Evolutionary conservation across 2,329 filamentous ascomycete species (phyloP).

Genomic region (Trichophyton mentagrophytes): DNA sequence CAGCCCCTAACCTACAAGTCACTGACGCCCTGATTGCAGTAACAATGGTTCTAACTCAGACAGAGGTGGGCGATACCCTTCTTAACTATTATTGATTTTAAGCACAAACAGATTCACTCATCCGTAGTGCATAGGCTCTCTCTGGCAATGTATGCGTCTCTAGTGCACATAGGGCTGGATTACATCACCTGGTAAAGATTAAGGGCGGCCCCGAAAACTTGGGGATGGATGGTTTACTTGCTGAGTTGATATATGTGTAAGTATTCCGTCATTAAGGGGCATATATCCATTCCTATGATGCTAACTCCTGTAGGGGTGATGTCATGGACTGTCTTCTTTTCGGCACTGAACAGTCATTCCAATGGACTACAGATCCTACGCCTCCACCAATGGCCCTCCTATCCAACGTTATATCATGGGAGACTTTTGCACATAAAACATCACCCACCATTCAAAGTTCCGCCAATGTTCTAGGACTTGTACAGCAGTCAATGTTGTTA

Average conservation of each 20-base stretch:
- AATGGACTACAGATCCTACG: background rate
- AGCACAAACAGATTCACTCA: background rate
- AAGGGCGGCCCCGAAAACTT: constrained; percentile 5
- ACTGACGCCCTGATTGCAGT: constrained; percentile 6
- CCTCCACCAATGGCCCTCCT: background rate
- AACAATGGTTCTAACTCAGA: constrained; percentile 7
- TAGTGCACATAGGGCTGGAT: background rate
- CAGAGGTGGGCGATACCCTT: constrained; percentile 2
- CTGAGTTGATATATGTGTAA: constrained; percentile 8
- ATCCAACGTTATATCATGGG: background rate
- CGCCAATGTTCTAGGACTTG: background rate
- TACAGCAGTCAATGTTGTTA: background rate
- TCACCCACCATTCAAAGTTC: background rate
- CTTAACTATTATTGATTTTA: background rate
- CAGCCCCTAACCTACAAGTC: background rate
- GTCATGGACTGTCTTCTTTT: background rate
- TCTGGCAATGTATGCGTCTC: background rate
- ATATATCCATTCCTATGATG: background rate
- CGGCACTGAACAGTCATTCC: background rate
- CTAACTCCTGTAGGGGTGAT: background rate
- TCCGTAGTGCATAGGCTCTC: background rate
- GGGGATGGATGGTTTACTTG: constrained; percentile 8
- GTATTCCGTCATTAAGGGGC: background rate
- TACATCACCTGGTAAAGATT: constrained; percentile 6
- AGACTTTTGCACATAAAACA: background rate